phyloP scores from a whole-genome alignment of 208 protist genomes.

The Leishmania guyanensis region DNA sequence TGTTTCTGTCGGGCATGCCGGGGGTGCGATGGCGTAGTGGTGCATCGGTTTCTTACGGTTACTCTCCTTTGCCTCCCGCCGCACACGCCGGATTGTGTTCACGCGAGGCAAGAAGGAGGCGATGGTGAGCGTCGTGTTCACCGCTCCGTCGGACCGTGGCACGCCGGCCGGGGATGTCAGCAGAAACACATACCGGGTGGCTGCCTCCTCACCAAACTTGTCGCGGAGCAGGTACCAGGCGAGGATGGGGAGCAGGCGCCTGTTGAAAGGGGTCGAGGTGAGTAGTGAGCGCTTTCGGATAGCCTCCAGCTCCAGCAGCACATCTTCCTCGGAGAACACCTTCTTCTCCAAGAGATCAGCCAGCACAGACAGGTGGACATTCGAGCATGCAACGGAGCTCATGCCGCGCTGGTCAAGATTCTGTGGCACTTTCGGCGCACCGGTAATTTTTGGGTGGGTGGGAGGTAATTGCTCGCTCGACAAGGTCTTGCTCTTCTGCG shows the following conservation, averaged over 20 bases:
- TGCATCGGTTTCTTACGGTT: conserved; percentile 28
- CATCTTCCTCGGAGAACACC: conserved; percentile 47
- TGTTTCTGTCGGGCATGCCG: conserved; percentile 2
- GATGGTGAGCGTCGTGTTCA: background rate
- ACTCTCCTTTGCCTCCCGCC: conserved; percentile 22
- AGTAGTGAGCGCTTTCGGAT: conserved; percentile 46
- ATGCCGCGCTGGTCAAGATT: conserved; percentile 10
- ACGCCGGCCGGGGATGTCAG: conserved; percentile 11
- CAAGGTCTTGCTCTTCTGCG: background rate
- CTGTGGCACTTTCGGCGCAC: background rate
- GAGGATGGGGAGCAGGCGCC: conserved; percentile 43
- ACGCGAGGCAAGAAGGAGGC: conserved; percentile 42
- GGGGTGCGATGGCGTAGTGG: conserved; percentile 32
- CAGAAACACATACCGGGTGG: conserved; percentile 28
- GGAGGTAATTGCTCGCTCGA: background rate
- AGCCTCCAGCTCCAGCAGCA: conserved; percentile 52
- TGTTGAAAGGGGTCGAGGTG: conserved; percentile 52
- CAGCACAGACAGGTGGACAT: conserved; percentile 43
- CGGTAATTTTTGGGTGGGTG: too few relatives aligned
- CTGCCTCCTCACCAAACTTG: conserved; percentile 37
- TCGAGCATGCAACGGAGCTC: conserved; percentile 24
- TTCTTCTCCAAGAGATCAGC: conserved; percentile 43
- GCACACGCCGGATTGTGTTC: conserved; percentile 37
- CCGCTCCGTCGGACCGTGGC: conserved; percentile 3
- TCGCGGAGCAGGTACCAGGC: conserved; percentile 46